phyloP scores from a whole-genome alignment of 1,284 basidiomycete genomes.

The Afroboletus lepidellus region DNA sequence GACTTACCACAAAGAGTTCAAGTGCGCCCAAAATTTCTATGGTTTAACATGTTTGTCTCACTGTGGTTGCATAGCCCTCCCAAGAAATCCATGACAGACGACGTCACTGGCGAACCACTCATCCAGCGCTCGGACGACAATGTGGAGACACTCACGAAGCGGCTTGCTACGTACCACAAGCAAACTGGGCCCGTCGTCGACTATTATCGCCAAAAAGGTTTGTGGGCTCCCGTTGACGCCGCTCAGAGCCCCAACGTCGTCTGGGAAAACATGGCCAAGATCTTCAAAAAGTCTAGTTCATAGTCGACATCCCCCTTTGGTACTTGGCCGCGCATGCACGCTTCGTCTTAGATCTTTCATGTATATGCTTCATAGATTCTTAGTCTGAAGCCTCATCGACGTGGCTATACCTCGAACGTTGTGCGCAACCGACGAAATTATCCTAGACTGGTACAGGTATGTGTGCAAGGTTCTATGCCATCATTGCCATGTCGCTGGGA shows the following conservation, averaged over 20 bases:
- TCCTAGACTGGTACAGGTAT: constrained; percentile 20
- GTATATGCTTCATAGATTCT: constrained; percentile 27
- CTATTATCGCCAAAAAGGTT: constrained; percentile 90
- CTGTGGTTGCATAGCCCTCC: constrained; percentile 66
- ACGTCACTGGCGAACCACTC: constrained; percentile 92
- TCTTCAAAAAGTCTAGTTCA: constrained; percentile 43
- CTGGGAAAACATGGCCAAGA: constrained; percentile 78
- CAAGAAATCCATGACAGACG: constrained; percentile 93
- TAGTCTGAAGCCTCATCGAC: constrained; percentile 10
- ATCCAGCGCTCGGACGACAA: constrained; percentile 93
- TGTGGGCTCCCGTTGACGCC: constrained; percentile 91
- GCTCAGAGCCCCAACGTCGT: constrained; percentile 90
- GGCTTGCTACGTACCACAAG: constrained; percentile 82
- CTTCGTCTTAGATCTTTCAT: constrained; percentile 25
- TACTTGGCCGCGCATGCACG: not conserved
- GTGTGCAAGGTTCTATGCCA: constrained; percentile 15
- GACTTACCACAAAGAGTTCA: constrained; percentile 94
- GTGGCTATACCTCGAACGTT: not conserved
- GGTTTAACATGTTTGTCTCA: constrained; percentile 5
- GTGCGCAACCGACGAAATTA: constrained; percentile 4
- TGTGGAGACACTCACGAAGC: constrained; percentile 89
- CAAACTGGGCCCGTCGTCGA: constrained; percentile 97
- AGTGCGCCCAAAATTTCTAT: constrained; percentile 51
- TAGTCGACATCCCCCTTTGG: constrained; percentile 7
- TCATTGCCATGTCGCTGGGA: constrained; percentile 8